A percentile compares a stretch with the other conserved stretches of the same genome.
phyloP scores from a whole-genome alignment of 2,329 filamentous ascomycete genomes.

The Diplodia scrobiculata region DNA sequence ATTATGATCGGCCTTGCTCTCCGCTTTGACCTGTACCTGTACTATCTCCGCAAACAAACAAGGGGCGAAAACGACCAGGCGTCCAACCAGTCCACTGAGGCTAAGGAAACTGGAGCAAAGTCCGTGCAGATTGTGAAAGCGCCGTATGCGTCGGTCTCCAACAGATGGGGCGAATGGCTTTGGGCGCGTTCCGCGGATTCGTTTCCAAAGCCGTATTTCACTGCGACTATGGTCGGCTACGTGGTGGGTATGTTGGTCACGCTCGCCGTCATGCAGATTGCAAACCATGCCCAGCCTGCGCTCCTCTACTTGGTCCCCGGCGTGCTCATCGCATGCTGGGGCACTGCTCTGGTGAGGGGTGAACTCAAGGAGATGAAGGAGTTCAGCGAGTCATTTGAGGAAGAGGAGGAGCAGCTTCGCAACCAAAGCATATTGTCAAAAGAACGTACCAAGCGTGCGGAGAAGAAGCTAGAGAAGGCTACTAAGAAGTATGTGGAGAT shows the following conservation, averaged over 20 bases:
- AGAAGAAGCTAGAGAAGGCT: slow-evolving; percentile 32
- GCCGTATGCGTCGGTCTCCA: slow-evolving; percentile 56
- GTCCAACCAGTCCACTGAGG: not conserved
- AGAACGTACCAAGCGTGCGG: slow-evolving; percentile 24
- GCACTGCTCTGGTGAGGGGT: slow-evolving; percentile 69
- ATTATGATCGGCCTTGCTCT: slow-evolving; percentile 86
- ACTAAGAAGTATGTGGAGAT: slow-evolving; percentile 27
- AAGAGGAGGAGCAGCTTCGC: slow-evolving; percentile 43
- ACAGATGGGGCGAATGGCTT: slow-evolving; percentile 79
- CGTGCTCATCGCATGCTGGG: slow-evolving; percentile 73
- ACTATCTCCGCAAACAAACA: slow-evolving; percentile 70
- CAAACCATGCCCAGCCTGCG: slow-evolving; percentile 82
- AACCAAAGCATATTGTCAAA: slow-evolving; percentile 21
- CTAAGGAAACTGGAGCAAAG: slow-evolving; percentile 28
- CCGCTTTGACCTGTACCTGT: slow-evolving; percentile 85
- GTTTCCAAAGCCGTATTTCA: slow-evolving; percentile 87
- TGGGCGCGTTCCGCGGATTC: slow-evolving; percentile 61
- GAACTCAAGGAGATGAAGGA: slow-evolving; percentile 76
- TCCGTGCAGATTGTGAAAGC: slow-evolving; percentile 39
- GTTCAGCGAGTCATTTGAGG: slow-evolving; percentile 69
- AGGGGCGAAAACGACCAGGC: slow-evolving; percentile 29
- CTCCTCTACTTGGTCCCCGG: slow-evolving; percentile 89
- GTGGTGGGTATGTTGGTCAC: slow-evolving; percentile 75
- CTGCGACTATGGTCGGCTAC: slow-evolving; percentile 75
- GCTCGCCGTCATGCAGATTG: slow-evolving; percentile 73